Percentiles rank a stretch among this genome's conserved stretches.
Conservation (phyloP, 805 yeast species). For the Cyberlindnera meyerae region DNA sequence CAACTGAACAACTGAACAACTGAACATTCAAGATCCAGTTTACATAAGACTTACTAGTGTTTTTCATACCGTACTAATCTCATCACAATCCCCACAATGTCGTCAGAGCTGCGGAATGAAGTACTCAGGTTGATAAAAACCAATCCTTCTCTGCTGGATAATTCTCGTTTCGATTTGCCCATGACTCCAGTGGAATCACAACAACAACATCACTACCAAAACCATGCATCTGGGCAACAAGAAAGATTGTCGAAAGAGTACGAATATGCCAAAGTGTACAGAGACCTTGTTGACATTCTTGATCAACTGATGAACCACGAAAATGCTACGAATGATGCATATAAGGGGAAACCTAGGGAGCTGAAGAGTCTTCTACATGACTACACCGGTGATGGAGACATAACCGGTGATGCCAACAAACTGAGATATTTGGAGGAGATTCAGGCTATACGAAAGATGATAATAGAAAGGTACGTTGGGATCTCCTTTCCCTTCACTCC, state of each 20-base stretch:
- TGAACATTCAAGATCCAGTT: too few relatives aligned
- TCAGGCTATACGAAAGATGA: constrained; percentile 12
- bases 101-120: too few relatives aligned
- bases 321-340: not conserved
- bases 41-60: too few relatives aligned
- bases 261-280: constrained; percentile 13
- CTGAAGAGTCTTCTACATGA: constrained; percentile 8
- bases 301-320: constrained; percentile 12
- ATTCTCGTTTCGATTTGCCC: not conserved
- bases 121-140: too few relatives aligned
- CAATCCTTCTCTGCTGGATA: too few relatives aligned
- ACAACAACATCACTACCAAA: not conserved
- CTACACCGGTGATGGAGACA: constrained; percentile 5
- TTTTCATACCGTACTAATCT: too few relatives aligned
- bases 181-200: not conserved
- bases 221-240: not conserved
- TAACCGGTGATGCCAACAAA: constrained; percentile 5
- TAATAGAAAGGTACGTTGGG: constrained; percentile 13
- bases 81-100: too few relatives aligned
- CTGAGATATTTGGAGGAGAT: constrained; percentile 9
- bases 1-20: too few relatives aligned
- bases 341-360: not conserved
- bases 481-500: too few relatives aligned
- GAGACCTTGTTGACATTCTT: constrained; percentile 7
- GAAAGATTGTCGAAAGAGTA: constrained; percentile 9